Conservation (phyloP, 257 asterid genomes). For the Gentiana straminea region DNA sequence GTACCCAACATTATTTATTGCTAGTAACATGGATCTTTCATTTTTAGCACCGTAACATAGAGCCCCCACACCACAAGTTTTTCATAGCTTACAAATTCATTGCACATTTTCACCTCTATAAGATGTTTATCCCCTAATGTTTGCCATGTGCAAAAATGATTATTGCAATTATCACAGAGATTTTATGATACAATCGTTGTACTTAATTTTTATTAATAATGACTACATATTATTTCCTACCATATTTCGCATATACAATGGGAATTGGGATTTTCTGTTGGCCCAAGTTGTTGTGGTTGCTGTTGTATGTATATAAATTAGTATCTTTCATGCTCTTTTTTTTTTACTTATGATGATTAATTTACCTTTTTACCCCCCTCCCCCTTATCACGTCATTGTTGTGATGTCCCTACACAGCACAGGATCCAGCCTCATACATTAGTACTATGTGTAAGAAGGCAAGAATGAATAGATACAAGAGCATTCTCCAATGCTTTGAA, state of each 20-base stretch:
- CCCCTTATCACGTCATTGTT: too few relatives aligned
- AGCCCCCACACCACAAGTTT: conserved; percentile 34
- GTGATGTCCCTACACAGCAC: too few relatives aligned
- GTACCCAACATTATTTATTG: background rate
- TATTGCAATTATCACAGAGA: background rate
- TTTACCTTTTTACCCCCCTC: too few relatives aligned
- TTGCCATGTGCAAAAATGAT: conserved; percentile 35
- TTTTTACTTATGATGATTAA: too few relatives aligned
- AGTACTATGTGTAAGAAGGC: too few relatives aligned
- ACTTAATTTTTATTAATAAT: too few relatives aligned
- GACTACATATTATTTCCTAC: conserved; percentile 7
- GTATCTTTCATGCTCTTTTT: too few relatives aligned
- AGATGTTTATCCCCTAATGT: conserved; percentile 11
- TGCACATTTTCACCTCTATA: background rate
- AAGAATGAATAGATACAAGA: too few relatives aligned
- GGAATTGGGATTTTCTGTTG: conserved; percentile 3
- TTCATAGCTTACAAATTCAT: too few relatives aligned
- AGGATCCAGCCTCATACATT: too few relatives aligned
- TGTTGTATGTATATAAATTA: background rate
- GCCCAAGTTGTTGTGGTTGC: background rate
- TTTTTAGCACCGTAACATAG: conserved; percentile 11
- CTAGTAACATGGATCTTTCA: conserved; percentile 13
- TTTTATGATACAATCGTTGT: background rate
- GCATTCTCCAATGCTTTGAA: too few relatives aligned
- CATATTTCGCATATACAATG: conserved; percentile 6